phyloP scores from a whole-genome alignment of 1,284 basidiomycete species.

The Fomitopsis palustris region DNA sequence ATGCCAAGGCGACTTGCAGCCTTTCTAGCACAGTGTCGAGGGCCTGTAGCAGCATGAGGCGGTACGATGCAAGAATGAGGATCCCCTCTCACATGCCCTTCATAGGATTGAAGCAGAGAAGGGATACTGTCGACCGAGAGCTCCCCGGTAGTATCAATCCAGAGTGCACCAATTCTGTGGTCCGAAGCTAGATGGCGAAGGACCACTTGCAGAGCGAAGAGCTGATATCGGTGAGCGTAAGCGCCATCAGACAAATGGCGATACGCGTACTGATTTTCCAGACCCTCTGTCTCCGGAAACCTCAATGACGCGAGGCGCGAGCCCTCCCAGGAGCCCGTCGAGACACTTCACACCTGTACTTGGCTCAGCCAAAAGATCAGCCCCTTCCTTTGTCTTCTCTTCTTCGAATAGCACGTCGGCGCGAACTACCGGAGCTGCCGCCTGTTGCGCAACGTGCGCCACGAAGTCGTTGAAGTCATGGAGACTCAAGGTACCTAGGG shows the following conservation, averaged over 20 bases:
- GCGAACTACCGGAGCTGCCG: constrained; percentile 39
- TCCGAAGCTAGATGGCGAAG: constrained; percentile 45
- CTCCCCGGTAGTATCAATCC: constrained; percentile 71
- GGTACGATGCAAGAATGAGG: no score
- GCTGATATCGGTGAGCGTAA: constrained; percentile 32
- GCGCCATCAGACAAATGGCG: not conserved
- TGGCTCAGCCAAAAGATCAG: constrained; percentile 21
- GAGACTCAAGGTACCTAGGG: constrained; percentile 43
- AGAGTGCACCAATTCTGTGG: constrained; percentile 41
- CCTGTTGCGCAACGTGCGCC: constrained; percentile 33
- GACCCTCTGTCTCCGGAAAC: constrained; percentile 58
- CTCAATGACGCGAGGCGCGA: constrained; percentile 54
- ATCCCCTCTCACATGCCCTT: constrained; percentile 30
- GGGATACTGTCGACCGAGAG: constrained; percentile 52
- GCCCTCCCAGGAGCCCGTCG: constrained; percentile 46
- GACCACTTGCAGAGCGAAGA: constrained; percentile 53
- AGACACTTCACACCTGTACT: constrained; percentile 42
- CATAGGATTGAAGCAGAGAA: constrained; percentile 33
- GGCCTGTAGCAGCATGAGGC: constrained; percentile 23
- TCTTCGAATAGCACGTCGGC: constrained; percentile 37
- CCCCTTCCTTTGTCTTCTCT: constrained; percentile 20
- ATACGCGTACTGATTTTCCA: constrained; percentile 60
- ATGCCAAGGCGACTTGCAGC: constrained; percentile 48
- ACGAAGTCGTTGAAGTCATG: constrained; percentile 43
- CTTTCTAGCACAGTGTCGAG: constrained; percentile 29